Evolutionary conservation across 2,329 filamentous ascomycete species (phyloP).

Genomic region (Colletotrichum phormii): DNA sequence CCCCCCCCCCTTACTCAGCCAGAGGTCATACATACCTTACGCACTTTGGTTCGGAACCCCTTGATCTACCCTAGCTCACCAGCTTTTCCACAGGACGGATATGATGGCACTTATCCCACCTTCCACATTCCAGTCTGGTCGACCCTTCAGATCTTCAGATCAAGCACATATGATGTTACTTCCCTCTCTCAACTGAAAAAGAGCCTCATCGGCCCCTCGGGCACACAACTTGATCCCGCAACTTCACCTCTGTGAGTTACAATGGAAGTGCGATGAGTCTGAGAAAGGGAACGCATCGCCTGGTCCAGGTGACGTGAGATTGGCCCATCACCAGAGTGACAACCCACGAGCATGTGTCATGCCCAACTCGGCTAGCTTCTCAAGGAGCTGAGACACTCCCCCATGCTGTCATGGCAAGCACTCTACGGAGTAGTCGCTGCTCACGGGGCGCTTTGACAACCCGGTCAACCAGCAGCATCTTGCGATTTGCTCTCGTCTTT

Average conservation of each 20-base stretch:
- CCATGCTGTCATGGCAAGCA: conserved; percentile 3
- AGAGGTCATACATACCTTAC: background rate
- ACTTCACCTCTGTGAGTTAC: no score
- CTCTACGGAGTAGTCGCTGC: background rate
- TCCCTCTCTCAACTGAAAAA: background rate
- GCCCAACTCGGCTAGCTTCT: conserved; percentile 8
- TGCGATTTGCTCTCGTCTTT: background rate
- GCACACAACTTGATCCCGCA: background rate
- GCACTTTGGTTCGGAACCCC: background rate
- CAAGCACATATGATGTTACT: background rate
- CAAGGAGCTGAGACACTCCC: conserved; percentile 13
- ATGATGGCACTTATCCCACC: background rate
- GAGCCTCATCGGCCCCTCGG: background rate
- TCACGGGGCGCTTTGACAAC: conserved; percentile 10
- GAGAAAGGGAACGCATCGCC: conserved; percentile 5
- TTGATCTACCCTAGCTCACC: background rate
- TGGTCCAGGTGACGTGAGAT: background rate
- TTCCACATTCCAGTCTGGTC: conserved; percentile 1
- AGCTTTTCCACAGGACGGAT: background rate
- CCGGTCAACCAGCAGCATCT: background rate
- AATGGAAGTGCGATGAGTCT: background rate
- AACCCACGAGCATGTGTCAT: conserved; percentile 10
- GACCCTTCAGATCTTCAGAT: background rate
- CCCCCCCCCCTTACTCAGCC: background rate
- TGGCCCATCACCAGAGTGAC: conserved; percentile 1